These are phyloP conservation scores for Pyrenopolyporus hunteri DNA, from an alignment of 495 filamentous ascomycete genomes.

Conservation along the genomic window DNA sequence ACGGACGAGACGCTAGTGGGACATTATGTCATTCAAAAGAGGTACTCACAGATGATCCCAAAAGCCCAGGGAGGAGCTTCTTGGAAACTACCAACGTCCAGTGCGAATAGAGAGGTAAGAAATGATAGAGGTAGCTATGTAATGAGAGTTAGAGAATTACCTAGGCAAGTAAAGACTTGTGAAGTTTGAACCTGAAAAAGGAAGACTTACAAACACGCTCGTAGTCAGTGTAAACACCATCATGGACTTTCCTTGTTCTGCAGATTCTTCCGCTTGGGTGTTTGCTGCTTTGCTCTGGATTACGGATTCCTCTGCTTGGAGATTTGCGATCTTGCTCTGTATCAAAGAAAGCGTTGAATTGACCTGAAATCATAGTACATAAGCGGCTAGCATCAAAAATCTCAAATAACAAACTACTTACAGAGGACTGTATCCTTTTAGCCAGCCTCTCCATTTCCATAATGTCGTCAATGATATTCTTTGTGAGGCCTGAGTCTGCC, in stretches of 20 bases:
- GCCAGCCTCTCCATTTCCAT: conserved; percentile 14
- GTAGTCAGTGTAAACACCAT: conserved; percentile 11
- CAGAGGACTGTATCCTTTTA: conserved; percentile 7
- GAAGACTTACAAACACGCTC: conserved; percentile 4
- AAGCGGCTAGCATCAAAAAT: not conserved
- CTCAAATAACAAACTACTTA: not conserved
- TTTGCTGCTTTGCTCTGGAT: too few species aligned
- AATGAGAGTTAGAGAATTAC: not conserved
- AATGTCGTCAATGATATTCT: conserved; percentile 4
- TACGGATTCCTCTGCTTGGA: conserved; percentile 9
- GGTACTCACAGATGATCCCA: conserved; percentile 9
- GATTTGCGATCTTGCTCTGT: conserved; percentile 14
- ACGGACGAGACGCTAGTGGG: not conserved
- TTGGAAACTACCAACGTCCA: not conserved
- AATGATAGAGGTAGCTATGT: conserved; percentile 17
- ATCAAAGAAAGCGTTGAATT: conserved; percentile 16
- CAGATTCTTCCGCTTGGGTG: conserved; percentile 2
- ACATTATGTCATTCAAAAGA: not conserved
- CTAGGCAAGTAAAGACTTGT: conserved; percentile 1
- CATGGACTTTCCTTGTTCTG: not conserved
- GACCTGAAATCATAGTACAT: not conserved
- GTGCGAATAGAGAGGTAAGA: conserved; percentile 13
- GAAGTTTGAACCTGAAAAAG: not conserved
- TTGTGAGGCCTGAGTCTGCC: not conserved
- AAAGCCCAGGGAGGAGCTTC: conserved; percentile 7